Evolutionary conservation across 192 early-diverging fungal genomes (phyloP).

Genomic region (Polychytrium aggregatum): DNA sequence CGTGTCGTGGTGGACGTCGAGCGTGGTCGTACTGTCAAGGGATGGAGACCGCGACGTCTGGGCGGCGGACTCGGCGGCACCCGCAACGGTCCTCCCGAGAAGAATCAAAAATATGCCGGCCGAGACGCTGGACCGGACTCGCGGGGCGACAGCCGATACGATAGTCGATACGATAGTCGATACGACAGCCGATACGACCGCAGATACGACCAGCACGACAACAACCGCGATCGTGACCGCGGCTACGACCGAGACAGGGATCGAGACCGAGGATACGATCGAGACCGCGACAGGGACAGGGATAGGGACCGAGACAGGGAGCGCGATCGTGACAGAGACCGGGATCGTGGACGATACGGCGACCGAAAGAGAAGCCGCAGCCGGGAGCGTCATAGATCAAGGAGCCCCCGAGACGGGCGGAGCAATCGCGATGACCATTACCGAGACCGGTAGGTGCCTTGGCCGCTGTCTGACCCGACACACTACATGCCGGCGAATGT

Average conservation of each 20-base stretch:
- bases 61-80: conserved; percentile 72
- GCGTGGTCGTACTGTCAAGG: conserved; percentile 90
- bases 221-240: conserved; percentile 6
- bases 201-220: background rate
- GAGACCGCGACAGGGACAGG: conserved; percentile 5
- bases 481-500: no score
- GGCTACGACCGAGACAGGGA: conserved; percentile 18
- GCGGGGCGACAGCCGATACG: conserved; percentile 31
- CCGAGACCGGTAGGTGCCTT: no score
- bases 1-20: conserved; percentile 90
- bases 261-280: conserved; percentile 11
- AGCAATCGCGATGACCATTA: conserved; percentile 6
- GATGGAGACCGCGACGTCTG: conserved; percentile 80
- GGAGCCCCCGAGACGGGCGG: no score
- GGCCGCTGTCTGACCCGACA: no score
- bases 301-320: conserved; percentile 1
- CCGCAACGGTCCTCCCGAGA: conserved; percentile 38
- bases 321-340: conserved; percentile 7
- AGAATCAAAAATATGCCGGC: conserved; percentile 18
- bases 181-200: conserved; percentile 3
- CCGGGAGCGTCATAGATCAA: no score
- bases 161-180: conserved; percentile 23
- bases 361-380: no score
- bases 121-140: conserved; percentile 12
- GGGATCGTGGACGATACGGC: background rate